Percentiles rank a stretch among this genome's conserved stretches.
These are phyloP conservation scores for Fusarium anguioides DNA, from an alignment of 2,329 filamentous ascomycete species.

Conservation along the genomic window DNA sequence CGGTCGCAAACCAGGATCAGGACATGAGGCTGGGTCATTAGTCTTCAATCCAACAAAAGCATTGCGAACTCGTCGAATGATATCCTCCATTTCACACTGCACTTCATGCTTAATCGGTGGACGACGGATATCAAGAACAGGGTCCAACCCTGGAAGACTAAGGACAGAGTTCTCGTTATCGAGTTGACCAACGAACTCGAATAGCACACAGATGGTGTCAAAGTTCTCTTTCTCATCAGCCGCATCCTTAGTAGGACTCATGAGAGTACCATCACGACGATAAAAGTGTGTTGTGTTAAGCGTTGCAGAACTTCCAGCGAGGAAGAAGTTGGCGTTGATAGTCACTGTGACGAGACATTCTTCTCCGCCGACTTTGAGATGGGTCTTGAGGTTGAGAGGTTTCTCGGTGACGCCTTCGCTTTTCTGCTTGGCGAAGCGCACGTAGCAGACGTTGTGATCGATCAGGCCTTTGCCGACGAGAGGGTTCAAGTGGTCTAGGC, in stretches of 20 bases:
- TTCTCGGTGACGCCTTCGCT: slow-evolving; percentile 7
- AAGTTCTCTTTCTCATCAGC: slow-evolving; percentile 16
- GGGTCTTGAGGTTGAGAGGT: slow-evolving; percentile 28
- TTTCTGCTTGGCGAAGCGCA: slow-evolving; percentile 28
- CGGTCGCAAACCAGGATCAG: slow-evolving; percentile 3
- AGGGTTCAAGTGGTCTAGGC: slow-evolving; percentile 9
- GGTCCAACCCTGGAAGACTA: slow-evolving; percentile 18
- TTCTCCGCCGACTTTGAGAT: slow-evolving; percentile 9
- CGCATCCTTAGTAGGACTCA: slow-evolving; percentile 5
- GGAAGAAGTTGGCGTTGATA: slow-evolving; percentile 35
- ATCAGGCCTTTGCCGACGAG: slow-evolving; percentile 24
- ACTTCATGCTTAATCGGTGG: slow-evolving; percentile 12
- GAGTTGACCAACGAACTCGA: slow-evolving; percentile 20
- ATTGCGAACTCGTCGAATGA: neutral
- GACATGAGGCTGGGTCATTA: neutral
- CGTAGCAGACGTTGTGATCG: slow-evolving; percentile 35
- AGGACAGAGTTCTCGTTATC: slow-evolving; percentile 23
- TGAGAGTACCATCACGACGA: slow-evolving; percentile 1
- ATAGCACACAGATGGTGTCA: slow-evolving; percentile 30
- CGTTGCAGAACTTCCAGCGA: slow-evolving; percentile 27
- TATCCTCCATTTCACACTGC: slow-evolving; percentile 19
- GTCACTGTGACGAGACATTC: slow-evolving; percentile 29
- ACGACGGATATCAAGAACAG: slow-evolving; percentile 16
- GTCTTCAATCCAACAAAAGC: slow-evolving; percentile 1
- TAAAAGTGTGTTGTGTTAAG: slow-evolving; percentile 32